Conservation (phyloP, 805 yeast genomes). For the Pichia scutulata region DNA sequence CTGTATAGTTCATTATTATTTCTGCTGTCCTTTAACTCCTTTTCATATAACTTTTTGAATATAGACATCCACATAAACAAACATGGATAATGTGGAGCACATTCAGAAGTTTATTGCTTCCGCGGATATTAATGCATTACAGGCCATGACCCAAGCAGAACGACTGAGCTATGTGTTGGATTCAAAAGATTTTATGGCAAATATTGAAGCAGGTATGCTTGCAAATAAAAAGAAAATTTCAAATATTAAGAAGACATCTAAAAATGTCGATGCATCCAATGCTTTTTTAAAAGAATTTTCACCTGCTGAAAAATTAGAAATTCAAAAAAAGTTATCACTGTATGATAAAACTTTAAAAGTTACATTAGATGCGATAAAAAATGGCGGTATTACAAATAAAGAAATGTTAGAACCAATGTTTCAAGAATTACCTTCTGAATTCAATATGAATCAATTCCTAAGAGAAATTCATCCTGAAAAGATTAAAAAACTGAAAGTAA, state of each 20-base stretch:
- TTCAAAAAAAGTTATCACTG: constrained; percentile 14
- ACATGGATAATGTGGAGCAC: neutral
- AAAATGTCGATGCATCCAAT: neutral
- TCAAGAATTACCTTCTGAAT: constrained; percentile 2
- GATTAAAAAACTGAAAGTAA: constrained; percentile 3
- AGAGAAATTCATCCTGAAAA: constrained; percentile 1
- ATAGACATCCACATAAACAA: too few relatives aligned
- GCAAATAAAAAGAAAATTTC: neutral
- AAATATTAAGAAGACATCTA: neutral
- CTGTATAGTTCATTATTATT: too few relatives aligned
- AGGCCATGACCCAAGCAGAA: constrained; percentile 14
- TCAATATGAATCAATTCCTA: constrained; percentile 2
- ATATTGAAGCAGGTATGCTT: constrained; percentile 1
- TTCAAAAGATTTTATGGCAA: constrained; percentile 13
- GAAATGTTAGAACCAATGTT: constrained; percentile 4
- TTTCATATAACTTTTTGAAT: too few relatives aligned
- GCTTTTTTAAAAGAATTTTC: neutral
- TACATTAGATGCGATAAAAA: constrained; percentile 15
- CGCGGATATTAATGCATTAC: constrained; percentile 4
- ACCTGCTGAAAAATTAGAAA: constrained; percentile 9
- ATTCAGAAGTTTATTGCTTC: constrained; percentile 7
- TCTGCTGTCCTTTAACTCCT: neutral
- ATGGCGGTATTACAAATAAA: constrained; percentile 9
- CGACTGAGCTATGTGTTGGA: constrained; percentile 14
- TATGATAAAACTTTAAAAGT: constrained; percentile 17